Conservation (phyloP, 169 alveolate species). For the Plasmodium adleri region DNA sequence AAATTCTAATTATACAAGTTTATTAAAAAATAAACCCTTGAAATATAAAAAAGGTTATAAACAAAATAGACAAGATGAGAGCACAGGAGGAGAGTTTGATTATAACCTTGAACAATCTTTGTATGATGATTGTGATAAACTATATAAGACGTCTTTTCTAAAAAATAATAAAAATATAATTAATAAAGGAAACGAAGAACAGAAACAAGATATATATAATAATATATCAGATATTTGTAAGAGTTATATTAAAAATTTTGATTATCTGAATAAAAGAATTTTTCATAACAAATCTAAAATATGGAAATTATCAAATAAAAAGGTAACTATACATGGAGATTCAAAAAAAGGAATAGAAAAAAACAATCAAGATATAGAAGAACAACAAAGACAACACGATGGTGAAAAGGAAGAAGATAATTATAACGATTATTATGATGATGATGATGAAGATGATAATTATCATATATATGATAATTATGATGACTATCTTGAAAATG, state of each 20-base stretch:
- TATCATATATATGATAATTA: no score
- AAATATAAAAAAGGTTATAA: background rate
- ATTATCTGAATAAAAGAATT: conserved; percentile 6
- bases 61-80: background rate
- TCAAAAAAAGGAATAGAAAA: background rate
- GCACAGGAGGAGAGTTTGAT: background rate
- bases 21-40: no score
- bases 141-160: background rate
- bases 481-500: no score
- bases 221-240: conserved; percentile 49
- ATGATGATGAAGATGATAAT: background rate
- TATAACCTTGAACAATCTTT: background rate
- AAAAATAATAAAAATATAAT: conserved; percentile 3
- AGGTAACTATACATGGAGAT: background rate
- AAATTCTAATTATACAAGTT: background rate
- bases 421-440: background rate
- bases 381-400: background rate
- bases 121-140: conserved; percentile 1
- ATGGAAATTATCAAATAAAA: background rate
- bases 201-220: conserved; percentile 23
- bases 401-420: conserved; percentile 11
- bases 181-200: conserved; percentile 3
- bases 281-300: no score
- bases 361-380: no score
- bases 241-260: conserved; percentile 53